Evolutionary conservation across 2,329 filamentous ascomycete species (phyloP).

Genomic region (Aureobasidium sp.): DNA sequence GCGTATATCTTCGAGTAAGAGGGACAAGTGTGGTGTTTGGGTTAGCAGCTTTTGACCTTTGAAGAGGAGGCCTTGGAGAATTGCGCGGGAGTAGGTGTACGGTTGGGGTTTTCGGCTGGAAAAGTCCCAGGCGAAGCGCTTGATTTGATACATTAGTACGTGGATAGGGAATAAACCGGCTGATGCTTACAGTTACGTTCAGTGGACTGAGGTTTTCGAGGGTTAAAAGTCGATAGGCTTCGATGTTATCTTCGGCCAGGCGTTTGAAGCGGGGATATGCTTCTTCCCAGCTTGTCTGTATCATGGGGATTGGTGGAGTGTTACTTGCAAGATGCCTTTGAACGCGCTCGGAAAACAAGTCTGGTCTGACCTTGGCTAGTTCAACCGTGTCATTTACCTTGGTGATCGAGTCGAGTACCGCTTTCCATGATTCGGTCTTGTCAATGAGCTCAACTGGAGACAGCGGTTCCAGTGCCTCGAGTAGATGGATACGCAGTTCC

Average conservation of each 20-base stretch:
- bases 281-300: constrained; percentile 65
- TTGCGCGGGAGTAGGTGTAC: constrained; percentile 70
- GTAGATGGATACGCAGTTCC: constrained; percentile 49
- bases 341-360: constrained; percentile 83
- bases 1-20: constrained; percentile 76
- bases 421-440: constrained; percentile 17
- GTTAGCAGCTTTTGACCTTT: constrained; percentile 63
- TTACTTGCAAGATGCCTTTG: constrained; percentile 90
- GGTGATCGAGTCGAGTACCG: constrained; percentile 25
- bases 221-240: constrained; percentile 33
- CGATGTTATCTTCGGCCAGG: constrained; percentile 64
- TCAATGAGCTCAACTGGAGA: neutral
- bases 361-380: constrained; percentile 58
- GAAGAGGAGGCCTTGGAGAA: constrained; percentile 48
- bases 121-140: constrained; percentile 69
- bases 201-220: constrained; percentile 10
- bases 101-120: constrained; percentile 76
- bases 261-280: constrained; percentile 63
- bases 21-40: constrained; percentile 60
- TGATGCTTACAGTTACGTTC: constrained; percentile 18
- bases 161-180: too few relatives aligned
- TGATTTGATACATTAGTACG: constrained; percentile 18
- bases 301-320: constrained; percentile 84
- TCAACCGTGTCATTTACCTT: constrained; percentile 6
- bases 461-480: constrained; percentile 15